Base-by-base conservation (phyloP, 345 rosid genomes). In the Sapria himalayana region DNA sequence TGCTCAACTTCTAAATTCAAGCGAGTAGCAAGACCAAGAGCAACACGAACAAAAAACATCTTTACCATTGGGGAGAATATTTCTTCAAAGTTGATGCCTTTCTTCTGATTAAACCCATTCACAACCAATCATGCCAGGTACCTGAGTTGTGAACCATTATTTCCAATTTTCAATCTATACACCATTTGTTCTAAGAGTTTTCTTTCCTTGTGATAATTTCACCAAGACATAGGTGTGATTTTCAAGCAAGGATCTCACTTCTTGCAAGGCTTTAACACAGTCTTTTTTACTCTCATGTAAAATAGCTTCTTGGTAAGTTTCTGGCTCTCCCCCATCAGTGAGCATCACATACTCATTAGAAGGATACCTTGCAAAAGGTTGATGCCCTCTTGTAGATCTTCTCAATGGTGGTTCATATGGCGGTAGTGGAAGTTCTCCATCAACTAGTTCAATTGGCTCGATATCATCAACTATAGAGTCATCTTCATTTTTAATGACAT, bases 201-300 rank as follows among this genome's bases (percentile, higher is more conserved):
- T 35, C 10, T 39, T 25, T 15, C 43, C 51, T 5, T 47, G 35
- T 8, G 34, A 19, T 10, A 47, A 18, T 14, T 22, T 23, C 27
- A 42, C 49, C 12, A 51, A 43, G 10, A 17, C 42, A 43, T 25
- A 51, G 5, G 49, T 51, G 25, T 34, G 18, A 15, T 51, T 42
- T 9, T 51, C 49, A 21, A 22, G 42, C 16, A 51, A 43, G 8
- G 35, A 51, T 19, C 39, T 25, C 21, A 49, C 52, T 3, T 48
- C 43, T 25, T 37, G 35, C 36, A 37, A 37, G 14, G 24, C 37
- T 27, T 39, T 15, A 1, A 37, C 6, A 44, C 54, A 49, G 29
- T 49, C 45, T 2, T 13, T 15, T 11, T 49, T 49, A 9, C 39
- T 10, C 19, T 49, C 38, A 29, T 49, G 13, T 23, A n/a, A 7